Evolutionary conservation across 2,329 filamentous ascomycete species (phyloP), one percentile per base, ranked within the genome.

Genomic region (Ambrosiella xylebori): DNA sequence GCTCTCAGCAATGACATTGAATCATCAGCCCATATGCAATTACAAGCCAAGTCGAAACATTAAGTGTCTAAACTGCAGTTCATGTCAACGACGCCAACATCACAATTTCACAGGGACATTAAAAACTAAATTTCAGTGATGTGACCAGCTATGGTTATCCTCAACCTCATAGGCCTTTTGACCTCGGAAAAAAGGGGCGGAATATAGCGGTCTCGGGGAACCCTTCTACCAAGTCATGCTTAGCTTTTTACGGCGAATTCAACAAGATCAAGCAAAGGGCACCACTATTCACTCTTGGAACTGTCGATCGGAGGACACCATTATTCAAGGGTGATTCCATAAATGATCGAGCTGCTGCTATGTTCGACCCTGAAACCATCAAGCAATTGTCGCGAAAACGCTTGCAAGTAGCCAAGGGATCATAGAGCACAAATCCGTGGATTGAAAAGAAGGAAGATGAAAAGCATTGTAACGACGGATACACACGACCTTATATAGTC

Each of bases 241-340:
- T 35, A 51, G 55, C 55, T 19, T 57, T 50, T 57, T 52, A 57
- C 55, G n/a, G 55, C 55, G 55, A 57, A 49, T 37, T 51, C n/a
- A 13, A 51, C 44, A 49, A 47, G 37, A 39, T 57, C 55, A 57
- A 49, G 13, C 45, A 51, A 51, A 50, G 15, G 27, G 53, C 17
- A 15, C 27, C 13, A 37, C 37, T 37, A 51, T 27, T 52, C 55
- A 58, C 45, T 95, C 84, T 94, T 71, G 87, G 84, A 93, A 83
- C 86, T 93, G 89, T 95, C 88, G 86, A 89, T 87, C 82, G 85
- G 86, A 90, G 82, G 78, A 86, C 84, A 89, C 81, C 86, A 88
- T 82, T 64, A 72, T 67, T 68, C 69, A 70, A 27, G 72, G 79
- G 82, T 87, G 85, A 82, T 84, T 89, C 86, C 86, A 83, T 88